Base-by-base conservation (phyloP, 129 eudicot genomes). In the Centrapalus pauciflorus region DNA sequence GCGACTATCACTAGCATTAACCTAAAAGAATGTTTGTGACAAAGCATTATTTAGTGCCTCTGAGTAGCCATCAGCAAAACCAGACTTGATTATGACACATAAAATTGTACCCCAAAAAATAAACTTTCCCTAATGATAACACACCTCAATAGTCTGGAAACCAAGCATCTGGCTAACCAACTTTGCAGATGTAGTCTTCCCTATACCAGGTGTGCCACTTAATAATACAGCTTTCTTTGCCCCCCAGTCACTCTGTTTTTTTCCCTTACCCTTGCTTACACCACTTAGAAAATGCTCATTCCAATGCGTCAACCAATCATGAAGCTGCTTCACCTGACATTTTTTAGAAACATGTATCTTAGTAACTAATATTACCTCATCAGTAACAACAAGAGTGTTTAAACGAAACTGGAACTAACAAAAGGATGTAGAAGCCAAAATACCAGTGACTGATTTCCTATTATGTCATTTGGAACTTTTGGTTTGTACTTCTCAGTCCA, bases 401-500 rank as follows among this genome's bases (percentile, higher is more conserved):
- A 43, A 54, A 27, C 7, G 20, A 16, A 61, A 61, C 38, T 49
- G 20, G 34, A 3, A 21, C 7, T 4, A 61, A 29, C 16, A 61
- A 17, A 29, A 37, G 19, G 51, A 25, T 71, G 64, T 24, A 56
- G 6, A 49, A 25, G 12, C 61, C 50, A 19, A 13, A 49, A 79
- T 86, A 93, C 98, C 80, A 88, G 72, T 37, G 92, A 66, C 61
- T 84, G 92, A 66, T 93, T 93, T 37, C 98, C 98, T 49, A 93
- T 71, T 20, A 93, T 78, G 55, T 93, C 98, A 76, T 33, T 72
- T 54, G 89, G 76, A 78, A 70, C 82, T 63, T 89, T 89, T 28
- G 98, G 98, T 70, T 82, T 85, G 71, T 93, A 82, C 73, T 88
- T 93, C 50, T 93, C 98, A 10, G 92, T 85, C 98, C 98, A 93